Percentiles rank a stretch among this genome's conserved stretches.
Conservation (phyloP, 148 eudicot species). For the Amaranthus hypochondriacus region DNA sequence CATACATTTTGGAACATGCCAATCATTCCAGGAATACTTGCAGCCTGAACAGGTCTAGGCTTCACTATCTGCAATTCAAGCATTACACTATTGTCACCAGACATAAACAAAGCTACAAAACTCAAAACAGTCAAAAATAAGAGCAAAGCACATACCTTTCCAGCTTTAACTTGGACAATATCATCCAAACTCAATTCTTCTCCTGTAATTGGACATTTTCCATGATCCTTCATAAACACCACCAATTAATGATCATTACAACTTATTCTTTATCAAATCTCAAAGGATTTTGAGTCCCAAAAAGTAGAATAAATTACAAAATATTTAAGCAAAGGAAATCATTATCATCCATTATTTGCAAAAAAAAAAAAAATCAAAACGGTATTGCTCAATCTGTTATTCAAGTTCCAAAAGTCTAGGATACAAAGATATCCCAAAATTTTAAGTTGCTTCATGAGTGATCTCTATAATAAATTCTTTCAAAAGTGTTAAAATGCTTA, state of each 20-base stretch:
- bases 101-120: neutral
- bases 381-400: no score
- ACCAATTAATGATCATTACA: neutral
- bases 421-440: no score
- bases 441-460: no score
- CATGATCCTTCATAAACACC: conserved; percentile 54
- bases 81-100: neutral
- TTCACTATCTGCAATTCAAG: conserved; percentile 72
- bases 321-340: no score
- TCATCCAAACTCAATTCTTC: conserved; percentile 78
- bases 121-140: neutral
- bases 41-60: conserved; percentile 94
- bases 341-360: no score
- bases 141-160: conserved; percentile 52
- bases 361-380: no score
- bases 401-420: no score
- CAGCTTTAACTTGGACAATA: conserved; percentile 70
- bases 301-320: no score
- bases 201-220: conserved; percentile 93
- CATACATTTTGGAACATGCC: conserved; percentile 98
- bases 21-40: conserved; percentile 98
- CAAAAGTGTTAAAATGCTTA: no score
- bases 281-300: no score
- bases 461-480: no score
- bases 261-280: neutral